A percentile compares a stretch with the other conserved stretches of the same genome.
These are phyloP conservation scores for Arabidopsis hybrid DNA, from an alignment of 441 rosid species.

Conservation along the genomic window DNA sequence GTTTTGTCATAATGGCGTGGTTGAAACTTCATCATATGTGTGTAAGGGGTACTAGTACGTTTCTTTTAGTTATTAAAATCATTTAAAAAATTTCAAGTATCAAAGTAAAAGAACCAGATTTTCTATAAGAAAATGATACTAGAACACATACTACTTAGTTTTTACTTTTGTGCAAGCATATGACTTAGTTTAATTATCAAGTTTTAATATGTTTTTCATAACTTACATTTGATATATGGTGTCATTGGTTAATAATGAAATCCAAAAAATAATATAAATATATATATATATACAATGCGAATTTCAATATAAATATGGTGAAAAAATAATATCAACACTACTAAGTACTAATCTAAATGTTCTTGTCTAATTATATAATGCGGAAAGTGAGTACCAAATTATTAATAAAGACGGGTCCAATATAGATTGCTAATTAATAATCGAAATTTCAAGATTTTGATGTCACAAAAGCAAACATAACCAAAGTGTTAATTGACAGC, in stretches of 20 bases:
- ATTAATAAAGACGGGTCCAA: neutral
- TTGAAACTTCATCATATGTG: slow-evolving; percentile 12
- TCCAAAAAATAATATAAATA: too few species aligned
- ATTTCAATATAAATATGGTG: too few species aligned
- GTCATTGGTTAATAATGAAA: too few species aligned
- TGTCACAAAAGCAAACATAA: neutral
- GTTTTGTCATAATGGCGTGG: neutral
- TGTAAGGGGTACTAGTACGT: neutral
- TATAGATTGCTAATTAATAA: neutral
- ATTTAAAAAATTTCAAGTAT: neutral
- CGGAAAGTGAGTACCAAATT: neutral
- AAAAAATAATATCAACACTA: too few species aligned
- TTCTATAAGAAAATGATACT: neutral
- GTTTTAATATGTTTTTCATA: too few species aligned
- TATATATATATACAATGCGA: too few species aligned
- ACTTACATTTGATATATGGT: too few species aligned
- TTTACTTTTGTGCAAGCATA: too few species aligned
- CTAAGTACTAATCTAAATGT: too few species aligned
- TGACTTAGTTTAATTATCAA: too few species aligned
- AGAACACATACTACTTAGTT: too few species aligned
- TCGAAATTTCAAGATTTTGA: neutral
- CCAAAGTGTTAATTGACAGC: neutral
- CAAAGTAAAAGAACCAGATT: neutral
- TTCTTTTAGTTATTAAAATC: neutral
- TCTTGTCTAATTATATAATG: neutral